Conservation (phyloP, 306 rosid species). For the Acacia confusa region DNA sequence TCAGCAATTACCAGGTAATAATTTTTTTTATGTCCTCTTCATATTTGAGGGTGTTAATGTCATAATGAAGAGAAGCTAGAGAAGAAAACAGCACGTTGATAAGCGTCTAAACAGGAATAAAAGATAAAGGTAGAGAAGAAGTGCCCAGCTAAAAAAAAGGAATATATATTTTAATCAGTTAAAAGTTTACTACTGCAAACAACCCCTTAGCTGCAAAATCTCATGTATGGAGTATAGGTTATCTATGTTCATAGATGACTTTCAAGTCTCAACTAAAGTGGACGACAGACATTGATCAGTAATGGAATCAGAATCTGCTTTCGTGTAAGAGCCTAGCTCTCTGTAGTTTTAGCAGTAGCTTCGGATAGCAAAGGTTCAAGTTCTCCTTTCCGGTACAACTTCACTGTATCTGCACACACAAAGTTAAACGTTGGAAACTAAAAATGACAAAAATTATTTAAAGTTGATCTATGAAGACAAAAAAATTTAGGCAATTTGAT, state of each 20-base stretch:
- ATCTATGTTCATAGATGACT: constrained; percentile 5
- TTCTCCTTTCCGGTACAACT: constrained; percentile 80
- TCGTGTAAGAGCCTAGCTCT: constrained; percentile 34
- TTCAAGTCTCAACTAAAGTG: background rate
- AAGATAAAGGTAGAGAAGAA: background rate
- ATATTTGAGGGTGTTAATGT: background rate
- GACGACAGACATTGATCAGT: background rate
- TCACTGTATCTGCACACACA: constrained; percentile 77
- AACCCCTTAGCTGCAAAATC: constrained; percentile 17
- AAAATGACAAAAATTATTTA: background rate
- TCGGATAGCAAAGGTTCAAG: constrained; percentile 79
- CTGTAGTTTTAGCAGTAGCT: constrained; percentile 53
- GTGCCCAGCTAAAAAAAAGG: background rate
- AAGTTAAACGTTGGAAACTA: constrained; percentile 22
- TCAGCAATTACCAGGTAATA: background rate
- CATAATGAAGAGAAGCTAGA: background rate
- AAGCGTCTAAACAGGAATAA: background rate
- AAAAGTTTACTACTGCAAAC: constrained; percentile 12
- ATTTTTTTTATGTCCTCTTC: too few species aligned
- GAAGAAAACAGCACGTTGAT: background rate
- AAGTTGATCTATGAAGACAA: constrained; percentile 4
- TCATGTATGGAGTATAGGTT: background rate
- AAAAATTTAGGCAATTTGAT: constrained; percentile 4
- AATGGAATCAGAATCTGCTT: constrained; percentile 17
- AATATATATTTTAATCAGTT: background rate